Evolutionary conservation across 2,329 filamentous ascomycete genomes (phyloP).

Genomic region (Ploettnerulaceae sp.): DNA sequence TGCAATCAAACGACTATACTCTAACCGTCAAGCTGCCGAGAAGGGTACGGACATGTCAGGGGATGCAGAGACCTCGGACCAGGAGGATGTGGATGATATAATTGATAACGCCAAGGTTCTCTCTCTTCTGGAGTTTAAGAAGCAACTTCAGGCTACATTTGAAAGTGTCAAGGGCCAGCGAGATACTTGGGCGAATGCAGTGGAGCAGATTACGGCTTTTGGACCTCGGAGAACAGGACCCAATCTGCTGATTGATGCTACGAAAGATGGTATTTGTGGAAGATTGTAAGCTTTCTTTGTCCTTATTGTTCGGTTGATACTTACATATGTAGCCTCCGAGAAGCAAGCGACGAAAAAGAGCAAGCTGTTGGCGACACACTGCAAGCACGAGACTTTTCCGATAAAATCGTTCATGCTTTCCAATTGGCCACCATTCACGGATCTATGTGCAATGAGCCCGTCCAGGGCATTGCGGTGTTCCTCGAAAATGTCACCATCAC

Average conservation of each 20-base stretch:
- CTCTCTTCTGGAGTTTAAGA: constrained; percentile 70
- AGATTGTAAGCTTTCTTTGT: constrained; percentile 53
- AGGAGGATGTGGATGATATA: constrained; percentile 46
- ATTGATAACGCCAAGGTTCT: constrained; percentile 57
- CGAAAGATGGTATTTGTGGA: constrained; percentile 63
- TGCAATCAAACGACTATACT: constrained; percentile 74
- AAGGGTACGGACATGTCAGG: constrained; percentile 29
- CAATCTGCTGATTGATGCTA: constrained; percentile 84
- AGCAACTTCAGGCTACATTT: constrained; percentile 63
- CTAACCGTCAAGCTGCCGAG: constrained; percentile 56
- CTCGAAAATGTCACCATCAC: constrained; percentile 71
- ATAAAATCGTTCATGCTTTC: constrained; percentile 92
- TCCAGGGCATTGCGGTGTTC: constrained; percentile 89
- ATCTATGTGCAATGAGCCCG: constrained; percentile 85
- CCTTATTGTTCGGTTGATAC: not conserved
- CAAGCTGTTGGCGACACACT: constrained; percentile 45
- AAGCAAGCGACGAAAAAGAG: constrained; percentile 26
- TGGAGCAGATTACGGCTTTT: constrained; percentile 84
- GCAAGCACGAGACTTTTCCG: constrained; percentile 65
- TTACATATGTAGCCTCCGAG: constrained; percentile 28
- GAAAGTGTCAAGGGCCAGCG: constrained; percentile 66
- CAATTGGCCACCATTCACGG: constrained; percentile 87
- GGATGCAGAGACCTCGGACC: constrained; percentile 24
- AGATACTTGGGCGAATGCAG: constrained; percentile 70
- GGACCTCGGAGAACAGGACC: constrained; percentile 80